A percentile compares a stretch with the other conserved stretches of the same genome.
These are phyloP conservation scores for Pleurotus salmoneostramineus DNA, from an alignment of 768 basidiomycete species.

Conservation along the genomic window DNA sequence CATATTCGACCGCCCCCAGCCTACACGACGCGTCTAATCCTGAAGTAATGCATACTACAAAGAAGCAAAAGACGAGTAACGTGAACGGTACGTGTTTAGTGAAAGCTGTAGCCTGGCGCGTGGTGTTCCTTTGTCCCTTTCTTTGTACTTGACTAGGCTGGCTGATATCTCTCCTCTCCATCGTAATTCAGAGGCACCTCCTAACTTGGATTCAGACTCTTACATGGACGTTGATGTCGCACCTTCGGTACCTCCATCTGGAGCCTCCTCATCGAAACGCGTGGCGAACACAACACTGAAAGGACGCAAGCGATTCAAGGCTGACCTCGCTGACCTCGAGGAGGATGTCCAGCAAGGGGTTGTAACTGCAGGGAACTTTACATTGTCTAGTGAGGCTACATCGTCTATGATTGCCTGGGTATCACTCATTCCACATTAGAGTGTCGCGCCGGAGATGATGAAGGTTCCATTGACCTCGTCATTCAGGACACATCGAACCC, in stretches of 20 bases:
- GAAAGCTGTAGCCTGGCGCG: slow-evolving; percentile 8
- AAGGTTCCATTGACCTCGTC: slow-evolving; percentile 54
- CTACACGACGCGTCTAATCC: not conserved
- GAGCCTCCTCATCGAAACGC: not conserved
- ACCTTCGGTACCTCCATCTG: too few species aligned
- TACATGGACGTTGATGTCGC: not conserved
- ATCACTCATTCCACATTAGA: slow-evolving; percentile 25
- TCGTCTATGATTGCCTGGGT: not conserved
- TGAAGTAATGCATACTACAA: slow-evolving; percentile 11
- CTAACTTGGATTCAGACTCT: not conserved
- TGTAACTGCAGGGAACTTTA: slow-evolving; percentile 27
- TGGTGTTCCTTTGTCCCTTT: not conserved
- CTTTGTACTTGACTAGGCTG: too few species aligned
- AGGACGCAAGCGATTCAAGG: slow-evolving; percentile 53
- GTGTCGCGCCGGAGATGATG: slow-evolving; percentile 55
- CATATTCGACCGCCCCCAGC: not conserved
- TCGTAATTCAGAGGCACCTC: not conserved
- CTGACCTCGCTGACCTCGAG: slow-evolving; percentile 49
- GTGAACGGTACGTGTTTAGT: slow-evolving; percentile 18
- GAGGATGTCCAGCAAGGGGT: slow-evolving; percentile 31
- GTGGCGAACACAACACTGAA: slow-evolving; percentile 42
- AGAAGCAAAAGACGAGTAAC: slow-evolving; percentile 25
- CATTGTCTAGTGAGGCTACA: slow-evolving; percentile 34
- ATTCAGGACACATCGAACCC: slow-evolving; percentile 29
- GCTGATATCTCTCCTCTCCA: not conserved